Conservation (phyloP, 495 filamentous ascomycete species). For the Cetradonia linearis region DNA sequence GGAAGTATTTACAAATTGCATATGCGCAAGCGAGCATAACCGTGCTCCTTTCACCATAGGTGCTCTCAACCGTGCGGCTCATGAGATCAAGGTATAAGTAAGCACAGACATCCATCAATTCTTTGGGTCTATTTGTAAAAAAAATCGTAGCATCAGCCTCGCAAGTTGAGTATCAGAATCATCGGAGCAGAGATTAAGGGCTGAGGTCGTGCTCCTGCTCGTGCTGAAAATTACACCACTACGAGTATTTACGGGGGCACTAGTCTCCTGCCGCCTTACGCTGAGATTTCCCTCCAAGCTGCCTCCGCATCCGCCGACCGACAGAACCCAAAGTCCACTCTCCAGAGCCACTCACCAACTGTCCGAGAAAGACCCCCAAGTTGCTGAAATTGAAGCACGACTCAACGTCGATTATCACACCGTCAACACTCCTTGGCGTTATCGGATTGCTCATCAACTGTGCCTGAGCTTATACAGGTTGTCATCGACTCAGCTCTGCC, state of each 20-base stretch:
- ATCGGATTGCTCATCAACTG: constrained; percentile 3
- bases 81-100: not conserved
- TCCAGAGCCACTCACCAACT: constrained; percentile 21
- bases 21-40: not conserved
- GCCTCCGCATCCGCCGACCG: constrained; percentile 19
- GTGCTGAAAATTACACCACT: constrained; percentile 5
- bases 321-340: constrained; percentile 15
- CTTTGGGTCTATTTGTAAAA: not conserved
- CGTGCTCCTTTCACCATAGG: not conserved
- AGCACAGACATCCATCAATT: not conserved
- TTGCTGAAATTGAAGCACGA: not conserved
- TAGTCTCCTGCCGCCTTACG: constrained; percentile 9
- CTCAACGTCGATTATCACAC: not conserved
- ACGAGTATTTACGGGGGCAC: constrained; percentile 7
- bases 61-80: not conserved
- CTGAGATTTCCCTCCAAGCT: constrained; percentile 14
- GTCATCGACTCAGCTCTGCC: constrained; percentile 12
- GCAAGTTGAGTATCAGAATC: constrained; percentile 1
- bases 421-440: not conserved
- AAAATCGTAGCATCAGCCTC: not conserved
- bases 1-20: not conserved
- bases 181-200: constrained; percentile 7
- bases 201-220: constrained; percentile 4
- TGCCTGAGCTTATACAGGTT: not conserved
- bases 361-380: constrained; percentile 3